Conservation (phyloP, 352 stramenopile species). For the Globisporangium solare region DNA sequence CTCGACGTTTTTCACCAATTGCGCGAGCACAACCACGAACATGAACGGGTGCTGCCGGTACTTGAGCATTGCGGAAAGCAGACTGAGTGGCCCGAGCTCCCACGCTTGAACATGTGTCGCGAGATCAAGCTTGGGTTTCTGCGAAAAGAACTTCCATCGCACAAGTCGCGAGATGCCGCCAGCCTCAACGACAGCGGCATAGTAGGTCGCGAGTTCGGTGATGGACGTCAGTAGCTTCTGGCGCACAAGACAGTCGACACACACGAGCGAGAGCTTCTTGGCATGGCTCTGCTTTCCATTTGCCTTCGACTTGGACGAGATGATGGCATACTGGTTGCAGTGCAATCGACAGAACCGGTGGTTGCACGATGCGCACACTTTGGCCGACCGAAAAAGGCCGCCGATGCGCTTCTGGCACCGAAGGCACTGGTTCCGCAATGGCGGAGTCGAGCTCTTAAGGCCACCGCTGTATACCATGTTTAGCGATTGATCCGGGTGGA, state of each 20-base stretch:
- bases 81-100: constrained; percentile 38
- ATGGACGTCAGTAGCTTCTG: constrained; percentile 44
- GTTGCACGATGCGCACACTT: constrained; percentile 42
- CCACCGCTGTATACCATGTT: constrained; percentile 1
- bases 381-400: constrained; percentile 32
- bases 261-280: constrained; percentile 21
- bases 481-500: not conserved
- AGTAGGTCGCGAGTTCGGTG: constrained; percentile 17
- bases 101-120: constrained; percentile 32
- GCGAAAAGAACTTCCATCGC: constrained; percentile 51
- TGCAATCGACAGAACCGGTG: constrained; percentile 46
- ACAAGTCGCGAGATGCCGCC: constrained; percentile 47
- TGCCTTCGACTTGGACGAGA: constrained; percentile 18
- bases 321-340: constrained; percentile 27
- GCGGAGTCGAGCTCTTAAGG: constrained; percentile 12
- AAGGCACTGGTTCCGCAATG: constrained; percentile 28
- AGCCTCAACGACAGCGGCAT: constrained; percentile 30
- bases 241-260: constrained; percentile 47
- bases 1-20: constrained; percentile 56
- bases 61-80: constrained; percentile 61
- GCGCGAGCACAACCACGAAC: constrained; percentile 59
- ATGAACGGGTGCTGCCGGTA: constrained; percentile 67
- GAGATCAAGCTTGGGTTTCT: constrained; percentile 40
- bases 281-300: constrained; percentile 7
- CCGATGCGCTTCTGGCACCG: constrained; percentile 44